Percentiles rank a stretch among this genome's conserved stretches.
Conservation (phyloP, 192 early-diverging fungal species). For the Helicostylum pulchrum region DNA sequence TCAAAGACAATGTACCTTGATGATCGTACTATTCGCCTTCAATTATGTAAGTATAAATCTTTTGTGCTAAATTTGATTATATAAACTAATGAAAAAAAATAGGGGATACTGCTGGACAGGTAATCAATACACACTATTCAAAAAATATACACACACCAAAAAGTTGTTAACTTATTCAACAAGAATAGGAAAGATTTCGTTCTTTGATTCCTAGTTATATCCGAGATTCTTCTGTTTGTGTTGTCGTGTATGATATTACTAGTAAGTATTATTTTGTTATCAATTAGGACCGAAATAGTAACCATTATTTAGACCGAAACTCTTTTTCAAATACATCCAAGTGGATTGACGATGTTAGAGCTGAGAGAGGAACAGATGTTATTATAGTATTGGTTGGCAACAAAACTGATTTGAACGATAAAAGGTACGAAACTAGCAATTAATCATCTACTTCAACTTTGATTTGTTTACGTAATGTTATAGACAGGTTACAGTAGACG, state of each 20-base stretch:
- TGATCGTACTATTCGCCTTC: slow-evolving; percentile 93
- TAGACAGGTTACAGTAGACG: slow-evolving; percentile 92
- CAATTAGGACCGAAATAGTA: background rate
- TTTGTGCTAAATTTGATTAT: background rate
- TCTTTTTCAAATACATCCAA: slow-evolving; percentile 96
- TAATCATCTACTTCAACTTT: background rate
- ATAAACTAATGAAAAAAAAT: background rate
- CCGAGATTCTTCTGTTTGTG: slow-evolving; percentile 94
- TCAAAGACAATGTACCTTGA: slow-evolving; percentile 99
- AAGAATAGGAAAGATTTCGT: slow-evolving; percentile 86
- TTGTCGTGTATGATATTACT: slow-evolving; percentile 97
- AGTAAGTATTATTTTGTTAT: slow-evolving; percentile 65
- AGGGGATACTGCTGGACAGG: slow-evolving; percentile 97
- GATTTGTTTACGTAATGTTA: background rate
- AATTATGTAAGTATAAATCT: slow-evolving; percentile 65
- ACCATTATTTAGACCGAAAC: slow-evolving; percentile 76
- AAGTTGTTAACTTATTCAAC: background rate
- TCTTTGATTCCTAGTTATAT: slow-evolving; percentile 97
- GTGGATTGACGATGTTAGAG: slow-evolving; percentile 99
- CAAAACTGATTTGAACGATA: slow-evolving; percentile 97
- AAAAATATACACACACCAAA: background rate
- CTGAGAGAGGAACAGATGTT: slow-evolving; percentile 96
- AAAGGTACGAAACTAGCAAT: slow-evolving; percentile 51
- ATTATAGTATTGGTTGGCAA: slow-evolving; percentile 98
- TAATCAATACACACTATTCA: slow-evolving; percentile 20